phyloP scores from a whole-genome alignment of 2,329 filamentous ascomycete species.

The Thermothelomyces thermophilus region DNA sequence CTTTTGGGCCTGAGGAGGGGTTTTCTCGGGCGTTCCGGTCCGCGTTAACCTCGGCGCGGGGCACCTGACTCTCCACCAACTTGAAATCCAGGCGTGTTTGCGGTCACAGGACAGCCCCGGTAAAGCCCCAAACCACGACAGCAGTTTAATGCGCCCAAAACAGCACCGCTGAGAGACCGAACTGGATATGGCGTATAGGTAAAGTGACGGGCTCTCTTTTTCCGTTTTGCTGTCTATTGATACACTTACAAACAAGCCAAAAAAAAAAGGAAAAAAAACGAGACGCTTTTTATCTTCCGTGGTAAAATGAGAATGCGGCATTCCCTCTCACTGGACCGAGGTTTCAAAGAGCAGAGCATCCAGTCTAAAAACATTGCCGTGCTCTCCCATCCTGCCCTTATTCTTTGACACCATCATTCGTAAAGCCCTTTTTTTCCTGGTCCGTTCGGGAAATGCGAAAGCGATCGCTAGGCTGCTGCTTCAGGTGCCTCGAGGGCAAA shows the following conservation, averaged over 20 bases:
- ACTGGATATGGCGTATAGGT: neutral
- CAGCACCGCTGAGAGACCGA: neutral
- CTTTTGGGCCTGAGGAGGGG: neutral
- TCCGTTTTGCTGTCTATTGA: slow-evolving; percentile 17
- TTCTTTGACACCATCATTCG: slow-evolving; percentile 14
- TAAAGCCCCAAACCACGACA: too few relatives aligned
- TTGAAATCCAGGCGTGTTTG: too few relatives aligned
- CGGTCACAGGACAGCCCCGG: too few relatives aligned
- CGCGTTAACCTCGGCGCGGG: slow-evolving; percentile 6
- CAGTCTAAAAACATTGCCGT: slow-evolving; percentile 15
- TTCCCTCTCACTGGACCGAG: slow-evolving; percentile 6
- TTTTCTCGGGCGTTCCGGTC: neutral
- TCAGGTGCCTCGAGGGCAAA: neutral
- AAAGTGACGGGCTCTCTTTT: slow-evolving; percentile 14
- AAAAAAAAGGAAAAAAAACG: too few relatives aligned
- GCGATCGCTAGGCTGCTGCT: neutral
- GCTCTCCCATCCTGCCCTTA: slow-evolving; percentile 2
- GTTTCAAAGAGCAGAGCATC: slow-evolving; percentile 14
- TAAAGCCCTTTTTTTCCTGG: slow-evolving; percentile 4
- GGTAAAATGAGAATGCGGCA: slow-evolving; percentile 3
- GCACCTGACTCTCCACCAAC: too few relatives aligned
- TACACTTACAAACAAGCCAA: slow-evolving; percentile 18
- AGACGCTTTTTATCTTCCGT: slow-evolving; percentile 22
- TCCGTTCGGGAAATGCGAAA: neutral
- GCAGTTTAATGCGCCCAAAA: neutral